These are phyloP conservation scores for Daldinia bambusicola DNA, from an alignment of 495 filamentous ascomycete genomes.

Conservation along the genomic window DNA sequence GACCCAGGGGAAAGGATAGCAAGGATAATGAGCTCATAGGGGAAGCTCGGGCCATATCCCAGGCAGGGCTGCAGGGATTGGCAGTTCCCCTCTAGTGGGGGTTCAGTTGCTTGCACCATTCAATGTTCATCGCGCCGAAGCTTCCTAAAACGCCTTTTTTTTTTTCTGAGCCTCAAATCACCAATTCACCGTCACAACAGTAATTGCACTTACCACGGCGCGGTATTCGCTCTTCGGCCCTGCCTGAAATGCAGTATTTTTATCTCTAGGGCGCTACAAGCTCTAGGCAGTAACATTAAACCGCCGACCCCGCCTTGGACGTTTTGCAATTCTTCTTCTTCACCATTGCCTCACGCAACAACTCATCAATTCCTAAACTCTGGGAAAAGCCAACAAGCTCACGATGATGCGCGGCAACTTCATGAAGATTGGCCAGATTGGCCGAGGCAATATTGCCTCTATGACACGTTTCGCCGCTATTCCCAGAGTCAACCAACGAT, in stretches of 20 bases:
- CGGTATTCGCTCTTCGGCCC: neutral
- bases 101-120: constrained; percentile 12
- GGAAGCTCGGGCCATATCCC: constrained; percentile 20
- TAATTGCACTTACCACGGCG: neutral
- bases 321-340: neutral
- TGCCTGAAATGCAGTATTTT: constrained; percentile 11
- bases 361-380: neutral
- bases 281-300: neutral
- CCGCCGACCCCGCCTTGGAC: neutral
- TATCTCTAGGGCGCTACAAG: neutral
- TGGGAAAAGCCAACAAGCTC: neutral
- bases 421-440: constrained; percentile 41
- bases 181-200: constrained; percentile 2
- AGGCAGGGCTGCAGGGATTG: constrained; percentile 29
- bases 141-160: constrained; percentile 11
- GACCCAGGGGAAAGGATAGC: constrained; percentile 4
- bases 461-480: constrained; percentile 22
- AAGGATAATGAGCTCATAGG: constrained; percentile 31
- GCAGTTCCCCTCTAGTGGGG: constrained; percentile 19
- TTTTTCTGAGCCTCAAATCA: neutral
- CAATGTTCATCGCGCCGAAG: constrained; percentile 13
- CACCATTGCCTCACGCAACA: neutral
- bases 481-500: neutral
- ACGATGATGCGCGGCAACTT: constrained; percentile 47
- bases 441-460: constrained; percentile 26